Evolutionary conservation across 2,329 filamentous ascomycete genomes (phyloP).

Genomic region (Cladorrhinum sp.): DNA sequence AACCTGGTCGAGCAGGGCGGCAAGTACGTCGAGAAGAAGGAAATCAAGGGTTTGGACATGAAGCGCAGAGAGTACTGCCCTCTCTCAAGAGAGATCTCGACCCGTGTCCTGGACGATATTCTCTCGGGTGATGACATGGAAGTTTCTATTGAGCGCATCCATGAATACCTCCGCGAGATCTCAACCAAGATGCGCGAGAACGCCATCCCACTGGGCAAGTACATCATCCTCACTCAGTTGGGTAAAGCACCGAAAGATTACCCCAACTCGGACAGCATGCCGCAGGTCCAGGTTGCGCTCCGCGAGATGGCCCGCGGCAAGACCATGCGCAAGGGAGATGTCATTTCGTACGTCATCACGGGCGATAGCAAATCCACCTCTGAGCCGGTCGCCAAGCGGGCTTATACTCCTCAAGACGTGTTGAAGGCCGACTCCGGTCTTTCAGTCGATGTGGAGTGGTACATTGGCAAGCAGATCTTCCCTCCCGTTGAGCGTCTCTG

Average conservation of each 20-base stretch:
- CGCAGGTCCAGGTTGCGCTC: constrained; percentile 91
- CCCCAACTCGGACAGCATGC: constrained; percentile 91
- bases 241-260: constrained; percentile 93
- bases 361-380: constrained; percentile 59
- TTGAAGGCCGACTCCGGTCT: constrained; percentile 72
- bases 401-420: constrained; percentile 82
- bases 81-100: constrained; percentile 91
- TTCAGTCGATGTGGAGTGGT: constrained; percentile 92
- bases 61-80: constrained; percentile 94
- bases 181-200: constrained; percentile 81
- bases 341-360: constrained; percentile 94
- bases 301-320: constrained; percentile 85
- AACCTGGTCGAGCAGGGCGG: constrained; percentile 87
- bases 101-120: constrained; percentile 86
- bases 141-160: constrained; percentile 80
- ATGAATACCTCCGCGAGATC: constrained; percentile 88
- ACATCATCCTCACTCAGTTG: constrained; percentile 96
- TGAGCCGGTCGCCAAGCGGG: constrained; percentile 79
- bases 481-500: constrained; percentile 96
- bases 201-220: constrained; percentile 74
- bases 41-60: constrained; percentile 99
- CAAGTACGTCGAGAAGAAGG: constrained; percentile 89
- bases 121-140: constrained; percentile 92
- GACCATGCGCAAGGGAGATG: constrained; percentile 85
- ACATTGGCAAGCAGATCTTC: constrained; percentile 96